These are phyloP conservation scores for Aureobasidium lini DNA, from an alignment of 2,329 filamentous ascomycete genomes.

Conservation along the genomic window DNA sequence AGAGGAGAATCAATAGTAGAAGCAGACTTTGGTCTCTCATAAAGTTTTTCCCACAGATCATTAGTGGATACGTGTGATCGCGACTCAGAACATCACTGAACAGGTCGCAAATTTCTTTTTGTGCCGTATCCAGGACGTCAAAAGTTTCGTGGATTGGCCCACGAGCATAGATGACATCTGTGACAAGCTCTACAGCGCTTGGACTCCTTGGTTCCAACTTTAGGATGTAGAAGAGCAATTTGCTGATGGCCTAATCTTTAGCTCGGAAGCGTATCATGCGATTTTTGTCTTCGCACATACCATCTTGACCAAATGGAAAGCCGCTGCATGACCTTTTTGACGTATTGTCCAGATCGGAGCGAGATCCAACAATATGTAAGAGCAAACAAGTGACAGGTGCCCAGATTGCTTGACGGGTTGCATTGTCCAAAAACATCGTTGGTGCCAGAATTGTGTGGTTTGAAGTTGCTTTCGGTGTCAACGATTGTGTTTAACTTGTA, in stretches of 20 bases:
- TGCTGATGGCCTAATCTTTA: not conserved
- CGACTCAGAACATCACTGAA: not conserved
- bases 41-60: not conserved
- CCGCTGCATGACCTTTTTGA: not conserved
- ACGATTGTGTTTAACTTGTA: not conserved
- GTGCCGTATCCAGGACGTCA: not conserved
- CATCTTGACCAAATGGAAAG: not conserved
- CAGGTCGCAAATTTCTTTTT: not conserved
- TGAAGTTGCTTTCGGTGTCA: too few species aligned
- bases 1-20: not conserved
- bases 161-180: not conserved
- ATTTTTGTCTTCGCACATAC: too few species aligned
- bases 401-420: not conserved
- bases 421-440: not conserved
- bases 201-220: not conserved
- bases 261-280: too few species aligned
- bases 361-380: not conserved
- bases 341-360: not conserved
- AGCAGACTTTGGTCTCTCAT: not conserved
- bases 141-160: not conserved
- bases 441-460: too few species aligned
- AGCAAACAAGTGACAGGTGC: not conserved
- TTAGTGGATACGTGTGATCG: not conserved
- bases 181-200: not conserved
- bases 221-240: not conserved